These are phyloP conservation scores for Helminthosporium solani DNA, from an alignment of 2,329 filamentous ascomycete species.

Conservation along the genomic window DNA sequence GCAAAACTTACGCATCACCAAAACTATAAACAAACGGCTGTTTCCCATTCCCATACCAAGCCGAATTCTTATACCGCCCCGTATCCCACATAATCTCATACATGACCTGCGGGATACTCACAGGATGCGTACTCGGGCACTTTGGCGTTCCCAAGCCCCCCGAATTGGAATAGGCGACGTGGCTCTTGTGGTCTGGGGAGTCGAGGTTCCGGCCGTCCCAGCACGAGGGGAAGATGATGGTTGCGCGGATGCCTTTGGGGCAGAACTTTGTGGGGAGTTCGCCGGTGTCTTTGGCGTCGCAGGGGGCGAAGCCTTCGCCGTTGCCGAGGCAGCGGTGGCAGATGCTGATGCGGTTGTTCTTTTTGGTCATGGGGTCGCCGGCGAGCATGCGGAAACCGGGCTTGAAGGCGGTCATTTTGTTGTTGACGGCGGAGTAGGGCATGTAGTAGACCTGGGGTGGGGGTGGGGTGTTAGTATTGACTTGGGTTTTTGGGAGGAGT, in stretches of 20 bases:
- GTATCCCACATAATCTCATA: conserved; percentile 51
- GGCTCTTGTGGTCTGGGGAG: conserved; percentile 59
- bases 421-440: conserved; percentile 63
- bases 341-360: conserved; percentile 18
- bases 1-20: conserved; percentile 22
- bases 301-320: conserved; percentile 26
- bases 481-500: too few species aligned
- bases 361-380: conserved; percentile 54
- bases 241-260: conserved; percentile 68
- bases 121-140: conserved; percentile 46
- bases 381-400: conserved; percentile 68
- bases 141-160: conserved; percentile 45
- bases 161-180: conserved; percentile 61
- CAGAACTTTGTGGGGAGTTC: conserved; percentile 68
- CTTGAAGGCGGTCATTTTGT: conserved; percentile 64
- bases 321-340: conserved; percentile 25
- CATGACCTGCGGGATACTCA: conserved; percentile 48
- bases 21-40: conserved; percentile 33
- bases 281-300: conserved; percentile 25
- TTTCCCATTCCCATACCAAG: conserved; percentile 24
- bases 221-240: conserved; percentile 72
- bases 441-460: conserved; percentile 66
- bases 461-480: not conserved
- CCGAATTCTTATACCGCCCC: conserved; percentile 21
- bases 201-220: conserved; percentile 62